Evolutionary conservation across 169 alveolate genomes (phyloP).

Genomic region (Plasmodium gonderi): DNA sequence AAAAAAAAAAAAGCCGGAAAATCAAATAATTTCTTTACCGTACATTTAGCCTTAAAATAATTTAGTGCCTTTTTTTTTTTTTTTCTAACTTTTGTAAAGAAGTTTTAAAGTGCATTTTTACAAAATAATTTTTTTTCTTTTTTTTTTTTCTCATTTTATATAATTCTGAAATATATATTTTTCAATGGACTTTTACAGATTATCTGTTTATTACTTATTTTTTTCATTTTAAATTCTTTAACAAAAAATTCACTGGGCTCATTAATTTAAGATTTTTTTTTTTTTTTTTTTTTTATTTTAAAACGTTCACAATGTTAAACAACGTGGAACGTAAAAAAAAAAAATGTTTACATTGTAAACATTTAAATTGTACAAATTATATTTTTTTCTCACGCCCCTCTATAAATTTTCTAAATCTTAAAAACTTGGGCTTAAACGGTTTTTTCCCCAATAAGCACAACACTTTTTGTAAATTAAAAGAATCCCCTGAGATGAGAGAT

Average conservation of each 20-base stretch:
- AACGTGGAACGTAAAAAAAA: not conserved
- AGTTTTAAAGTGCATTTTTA: not conserved
- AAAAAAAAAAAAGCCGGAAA: conserved; percentile 13
- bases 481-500: no score
- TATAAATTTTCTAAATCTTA: not conserved
- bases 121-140: not conserved
- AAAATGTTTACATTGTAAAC: not conserved
- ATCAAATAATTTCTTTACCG: not conserved
- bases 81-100: not conserved
- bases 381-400: not conserved
- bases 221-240: not conserved
- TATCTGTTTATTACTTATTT: not conserved
- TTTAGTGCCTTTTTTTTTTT: not conserved
- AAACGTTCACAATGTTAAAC: not conserved
- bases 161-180: not conserved
- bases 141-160: not conserved
- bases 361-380: not conserved
- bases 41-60: not conserved
- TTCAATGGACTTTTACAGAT: not conserved
- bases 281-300: not conserved
- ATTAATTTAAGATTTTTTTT: not conserved
- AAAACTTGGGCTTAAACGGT: not conserved
- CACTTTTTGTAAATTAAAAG: not conserved
- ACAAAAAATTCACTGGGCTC: not conserved
- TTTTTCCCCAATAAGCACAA: conserved; percentile 3